Evolutionary conservation across 2,329 filamentous ascomycete genomes (phyloP).

Genomic region (Ustulina deusta): DNA sequence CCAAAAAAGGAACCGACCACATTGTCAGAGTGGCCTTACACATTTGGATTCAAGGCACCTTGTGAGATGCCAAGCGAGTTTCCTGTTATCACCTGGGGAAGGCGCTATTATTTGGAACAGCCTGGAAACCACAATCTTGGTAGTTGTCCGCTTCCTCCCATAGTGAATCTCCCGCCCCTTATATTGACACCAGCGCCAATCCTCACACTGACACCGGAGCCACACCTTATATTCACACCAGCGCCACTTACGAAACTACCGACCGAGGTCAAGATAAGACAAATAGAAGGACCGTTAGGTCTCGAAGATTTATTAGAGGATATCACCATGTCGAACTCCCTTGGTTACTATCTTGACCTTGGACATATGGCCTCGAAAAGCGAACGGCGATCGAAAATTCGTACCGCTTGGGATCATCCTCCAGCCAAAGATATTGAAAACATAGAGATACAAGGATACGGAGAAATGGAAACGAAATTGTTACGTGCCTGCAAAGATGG

Average conservation of each 20-base stretch:
- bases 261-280: neutral
- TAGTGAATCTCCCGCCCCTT: neutral
- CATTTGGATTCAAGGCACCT: neutral
- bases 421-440: slow-evolving; percentile 12
- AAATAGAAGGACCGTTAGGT: neutral
- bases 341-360: slow-evolving; percentile 7
- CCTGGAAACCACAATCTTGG: neutral
- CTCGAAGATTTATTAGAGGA: slow-evolving; percentile 9
- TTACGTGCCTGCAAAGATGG: slow-evolving; percentile 28
- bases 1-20: neutral
- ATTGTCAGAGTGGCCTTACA: neutral
- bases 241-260: neutral
- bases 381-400: slow-evolving; percentile 10
- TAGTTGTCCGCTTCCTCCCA: too few species aligned
- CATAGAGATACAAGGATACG: slow-evolving; percentile 9
- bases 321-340: slow-evolving; percentile 5
- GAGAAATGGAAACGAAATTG: neutral
- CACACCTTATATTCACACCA: neutral
- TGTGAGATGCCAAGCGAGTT: neutral
- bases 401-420: slow-evolving; percentile 8
- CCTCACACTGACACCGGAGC: too few species aligned
- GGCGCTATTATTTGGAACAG: too few species aligned
- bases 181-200: neutral
- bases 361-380: neutral
- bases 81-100: too few species aligned